phyloP scores from a whole-genome alignment of 805 yeast genomes.

The Scheffersomyces spartinae region DNA sequence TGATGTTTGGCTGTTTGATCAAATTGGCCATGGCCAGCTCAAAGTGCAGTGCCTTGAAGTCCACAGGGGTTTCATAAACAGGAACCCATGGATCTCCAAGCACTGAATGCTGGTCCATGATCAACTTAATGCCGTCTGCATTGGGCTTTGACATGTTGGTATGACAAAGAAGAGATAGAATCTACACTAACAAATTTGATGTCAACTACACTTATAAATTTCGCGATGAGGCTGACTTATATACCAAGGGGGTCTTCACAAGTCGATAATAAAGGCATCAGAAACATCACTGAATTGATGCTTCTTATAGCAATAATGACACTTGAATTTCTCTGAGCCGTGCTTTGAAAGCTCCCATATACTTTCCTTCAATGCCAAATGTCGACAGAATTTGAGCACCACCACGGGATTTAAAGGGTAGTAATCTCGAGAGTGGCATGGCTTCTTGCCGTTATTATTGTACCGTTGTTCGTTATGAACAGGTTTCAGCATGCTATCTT shows the following conservation, averaged over 20 bases:
- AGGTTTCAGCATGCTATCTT: constrained; percentile 4
- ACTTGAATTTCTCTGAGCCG: constrained; percentile 29
- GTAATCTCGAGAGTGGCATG: too few relatives aligned
- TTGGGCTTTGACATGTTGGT: too few relatives aligned
- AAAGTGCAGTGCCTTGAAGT: constrained; percentile 45
- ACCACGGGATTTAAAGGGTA: constrained; percentile 25
- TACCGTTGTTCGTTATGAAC: constrained; percentile 1
- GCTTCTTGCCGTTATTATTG: constrained; percentile 8
- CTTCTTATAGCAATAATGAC: constrained; percentile 35
- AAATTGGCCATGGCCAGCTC: constrained; percentile 69
- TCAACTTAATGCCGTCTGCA: too few relatives aligned
- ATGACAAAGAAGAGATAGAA: too few relatives aligned
- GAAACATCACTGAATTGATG: constrained; percentile 27
- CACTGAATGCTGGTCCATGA: too few relatives aligned
- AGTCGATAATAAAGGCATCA: constrained; percentile 31
- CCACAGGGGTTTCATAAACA: constrained; percentile 36
- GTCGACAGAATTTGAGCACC: constrained; percentile 28
- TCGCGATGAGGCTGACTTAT: too few relatives aligned
- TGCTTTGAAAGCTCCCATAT: constrained; percentile 27
- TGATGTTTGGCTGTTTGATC: constrained; percentile 76
- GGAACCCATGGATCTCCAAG: constrained; percentile 58
- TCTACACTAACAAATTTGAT: too few relatives aligned
- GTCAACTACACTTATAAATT: too few relatives aligned
- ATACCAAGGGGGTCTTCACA: constrained; percentile 4
- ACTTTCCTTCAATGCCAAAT: constrained; percentile 31